Conservation (phyloP, 1,139 yeast genomes). For the Magnusiomyces ingens region DNA sequence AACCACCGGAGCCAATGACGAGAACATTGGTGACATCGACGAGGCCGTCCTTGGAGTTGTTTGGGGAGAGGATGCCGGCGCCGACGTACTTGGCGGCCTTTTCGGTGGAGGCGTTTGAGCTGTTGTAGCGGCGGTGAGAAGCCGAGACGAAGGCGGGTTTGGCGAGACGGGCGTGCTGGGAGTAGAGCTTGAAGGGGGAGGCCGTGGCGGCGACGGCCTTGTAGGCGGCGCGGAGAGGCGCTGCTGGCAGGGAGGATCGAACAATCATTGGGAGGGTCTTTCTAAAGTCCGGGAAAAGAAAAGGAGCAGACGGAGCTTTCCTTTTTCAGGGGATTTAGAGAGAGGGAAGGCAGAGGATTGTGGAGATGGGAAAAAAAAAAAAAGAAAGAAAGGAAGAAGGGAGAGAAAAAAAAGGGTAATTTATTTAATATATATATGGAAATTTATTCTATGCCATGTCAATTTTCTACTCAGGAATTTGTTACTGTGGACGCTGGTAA, state of each 20-base stretch:
- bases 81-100: conserved; percentile 45
- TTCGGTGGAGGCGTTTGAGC: conserved; percentile 11
- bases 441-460: background rate
- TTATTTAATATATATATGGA: background rate
- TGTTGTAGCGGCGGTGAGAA: conserved; percentile 17
- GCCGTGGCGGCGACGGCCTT: conserved; percentile 29
- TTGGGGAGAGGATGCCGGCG: conserved; percentile 45
- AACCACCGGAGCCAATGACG: conserved; percentile 95
- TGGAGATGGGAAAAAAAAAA: conserved; percentile 4
- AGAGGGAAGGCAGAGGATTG: conserved; percentile 5
- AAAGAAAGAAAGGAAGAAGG: background rate
- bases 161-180: background rate
- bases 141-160: background rate
- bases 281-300: background rate
- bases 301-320: too few relatives aligned
- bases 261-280: conserved; percentile 2
- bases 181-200: background rate
- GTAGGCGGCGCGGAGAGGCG: background rate
- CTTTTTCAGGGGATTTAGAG: background rate
- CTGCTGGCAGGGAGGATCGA: background rate
- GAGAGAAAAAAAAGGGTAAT: background rate
- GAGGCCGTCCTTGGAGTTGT: conserved; percentile 46
- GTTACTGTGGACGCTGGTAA: too few relatives aligned
- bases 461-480: too few relatives aligned
- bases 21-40: conserved; percentile 87